These are phyloP conservation scores for Acer negundo DNA, from an alignment of 345 rosid genomes.

Conservation along the genomic window DNA sequence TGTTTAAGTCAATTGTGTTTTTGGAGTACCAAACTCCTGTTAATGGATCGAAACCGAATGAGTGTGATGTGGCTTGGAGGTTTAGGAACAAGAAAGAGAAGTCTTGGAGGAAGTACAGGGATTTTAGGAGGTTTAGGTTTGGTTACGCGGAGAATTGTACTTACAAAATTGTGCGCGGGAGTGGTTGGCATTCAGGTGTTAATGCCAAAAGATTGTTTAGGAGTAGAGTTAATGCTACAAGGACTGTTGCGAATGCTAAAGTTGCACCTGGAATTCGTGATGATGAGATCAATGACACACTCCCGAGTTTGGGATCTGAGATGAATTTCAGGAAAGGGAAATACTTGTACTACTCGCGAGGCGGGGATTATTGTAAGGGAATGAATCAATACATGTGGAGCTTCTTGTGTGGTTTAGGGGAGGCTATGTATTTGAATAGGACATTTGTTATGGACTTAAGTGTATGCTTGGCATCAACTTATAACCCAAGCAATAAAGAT, in stretches of 20 bases:
- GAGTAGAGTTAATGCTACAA: constrained; percentile 28
- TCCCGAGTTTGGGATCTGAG: constrained; percentile 59
- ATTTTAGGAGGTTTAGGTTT: constrained; percentile 85
- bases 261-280: constrained; percentile 31
- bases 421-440: constrained; percentile 88
- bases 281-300: constrained; percentile 69
- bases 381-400: constrained; percentile 98
- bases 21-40: constrained; percentile 80
- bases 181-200: constrained; percentile 86
- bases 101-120: constrained; percentile 93
- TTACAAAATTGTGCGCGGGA: constrained; percentile 53
- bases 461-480: constrained; percentile 64
- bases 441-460: constrained; percentile 93
- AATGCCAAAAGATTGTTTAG: constrained; percentile 65
- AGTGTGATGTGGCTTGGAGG: constrained; percentile 91
- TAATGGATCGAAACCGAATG: constrained; percentile 64
- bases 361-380: constrained; percentile 92
- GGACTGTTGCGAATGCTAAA: constrained; percentile 33
- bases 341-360: constrained; percentile 84
- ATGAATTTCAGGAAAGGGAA: constrained; percentile 67
- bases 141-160: constrained; percentile 64
- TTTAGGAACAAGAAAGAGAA: constrained; percentile 93
- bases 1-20: constrained; percentile 73
- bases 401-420: constrained; percentile 93
- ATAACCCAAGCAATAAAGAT: constrained; percentile 66